Conservation (phyloP, 108 stramenopile genomes). For the Cylindrotheca closterium region DNA sequence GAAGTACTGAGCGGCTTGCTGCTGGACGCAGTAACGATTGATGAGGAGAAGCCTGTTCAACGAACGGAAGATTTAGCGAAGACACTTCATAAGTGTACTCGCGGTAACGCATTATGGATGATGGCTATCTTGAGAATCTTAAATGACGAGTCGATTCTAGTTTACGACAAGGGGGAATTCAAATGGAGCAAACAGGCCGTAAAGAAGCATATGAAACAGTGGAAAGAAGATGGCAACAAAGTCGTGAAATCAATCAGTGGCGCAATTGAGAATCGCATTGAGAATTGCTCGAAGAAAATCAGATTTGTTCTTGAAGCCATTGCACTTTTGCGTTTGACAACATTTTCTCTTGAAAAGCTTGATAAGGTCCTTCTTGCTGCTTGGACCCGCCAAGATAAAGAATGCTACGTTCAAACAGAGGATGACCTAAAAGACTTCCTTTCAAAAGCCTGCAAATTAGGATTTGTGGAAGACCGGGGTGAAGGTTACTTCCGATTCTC, state of each 20-base stretch:
- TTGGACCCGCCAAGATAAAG: slow-evolving; percentile 1
- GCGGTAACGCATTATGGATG: slow-evolving; percentile 20
- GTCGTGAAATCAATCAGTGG: background rate
- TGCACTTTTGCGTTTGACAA: background rate
- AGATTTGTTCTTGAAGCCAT: slow-evolving; percentile 3
- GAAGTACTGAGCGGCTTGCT: slow-evolving; percentile 8
- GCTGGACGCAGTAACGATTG: background rate
- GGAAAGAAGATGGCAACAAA: slow-evolving; percentile 8
- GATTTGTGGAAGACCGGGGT: slow-evolving; percentile 7
- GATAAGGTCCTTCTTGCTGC: background rate
- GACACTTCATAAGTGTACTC: background rate
- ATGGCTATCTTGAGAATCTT: slow-evolving; percentile 8
- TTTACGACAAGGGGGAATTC: background rate
- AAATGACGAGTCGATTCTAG: slow-evolving; percentile 9
- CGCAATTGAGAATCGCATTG: slow-evolving; percentile 9
- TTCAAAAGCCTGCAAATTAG: slow-evolving; percentile 8
- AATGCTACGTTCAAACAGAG: background rate
- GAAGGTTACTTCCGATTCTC: slow-evolving; percentile 5
- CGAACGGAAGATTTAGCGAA: slow-evolving; percentile 8
- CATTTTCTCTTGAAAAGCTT: background rate
- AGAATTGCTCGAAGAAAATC: slow-evolving; percentile 18
- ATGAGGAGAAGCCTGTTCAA: background rate
- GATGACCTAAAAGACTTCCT: slow-evolving; percentile 17
- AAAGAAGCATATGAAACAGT: slow-evolving; percentile 12
- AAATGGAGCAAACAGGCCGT: slow-evolving; percentile 15